Evolutionary conservation across 2,329 filamentous ascomycete genomes (phyloP).

Genomic region (Orbilia brochopaga): DNA sequence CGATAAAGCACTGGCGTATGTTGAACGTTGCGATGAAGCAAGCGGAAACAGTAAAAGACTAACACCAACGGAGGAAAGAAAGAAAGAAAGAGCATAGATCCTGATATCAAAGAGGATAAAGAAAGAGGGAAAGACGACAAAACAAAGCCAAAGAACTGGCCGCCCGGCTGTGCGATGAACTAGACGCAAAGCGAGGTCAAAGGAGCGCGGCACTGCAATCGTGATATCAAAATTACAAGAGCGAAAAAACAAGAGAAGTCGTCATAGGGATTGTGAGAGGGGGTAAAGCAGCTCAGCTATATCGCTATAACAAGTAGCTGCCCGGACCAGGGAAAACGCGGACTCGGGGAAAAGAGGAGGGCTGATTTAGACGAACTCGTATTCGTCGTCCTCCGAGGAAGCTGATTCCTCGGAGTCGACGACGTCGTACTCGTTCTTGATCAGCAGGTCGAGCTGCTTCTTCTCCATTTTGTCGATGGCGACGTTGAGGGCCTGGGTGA

Average conservation of each 20-base stretch:
- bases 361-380: slow-evolving; percentile 39
- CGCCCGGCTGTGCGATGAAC: slow-evolving; percentile 19
- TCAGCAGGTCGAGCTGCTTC: slow-evolving; percentile 54
- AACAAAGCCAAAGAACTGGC: slow-evolving; percentile 7
- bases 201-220: slow-evolving; percentile 15
- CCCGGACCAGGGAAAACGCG: no score
- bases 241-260: slow-evolving; percentile 15
- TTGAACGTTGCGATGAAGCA: slow-evolving; percentile 3
- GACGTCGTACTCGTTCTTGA: slow-evolving; percentile 55
- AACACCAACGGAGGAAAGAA: slow-evolving; percentile 29
- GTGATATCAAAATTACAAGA: slow-evolving; percentile 10
- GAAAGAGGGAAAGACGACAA: slow-evolving; percentile 6
- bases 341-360: no score
- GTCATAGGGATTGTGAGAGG: not conserved
- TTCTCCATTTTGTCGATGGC: slow-evolving; percentile 55
- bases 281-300: no score
- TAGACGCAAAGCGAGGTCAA: slow-evolving; percentile 17
- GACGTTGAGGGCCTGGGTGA: slow-evolving; percentile 53
- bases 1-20: slow-evolving; percentile 36
- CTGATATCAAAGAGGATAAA: no score
- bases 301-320: no score
- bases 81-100: slow-evolving; percentile 13
- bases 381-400: slow-evolving; percentile 49
- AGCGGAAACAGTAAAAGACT: slow-evolving; percentile 16
- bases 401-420: slow-evolving; percentile 51